Evolutionary conservation across 2,329 filamentous ascomycete species (phyloP), one percentile per base, ranked within the genome.

Genomic region (Truncatella angustata): DNA sequence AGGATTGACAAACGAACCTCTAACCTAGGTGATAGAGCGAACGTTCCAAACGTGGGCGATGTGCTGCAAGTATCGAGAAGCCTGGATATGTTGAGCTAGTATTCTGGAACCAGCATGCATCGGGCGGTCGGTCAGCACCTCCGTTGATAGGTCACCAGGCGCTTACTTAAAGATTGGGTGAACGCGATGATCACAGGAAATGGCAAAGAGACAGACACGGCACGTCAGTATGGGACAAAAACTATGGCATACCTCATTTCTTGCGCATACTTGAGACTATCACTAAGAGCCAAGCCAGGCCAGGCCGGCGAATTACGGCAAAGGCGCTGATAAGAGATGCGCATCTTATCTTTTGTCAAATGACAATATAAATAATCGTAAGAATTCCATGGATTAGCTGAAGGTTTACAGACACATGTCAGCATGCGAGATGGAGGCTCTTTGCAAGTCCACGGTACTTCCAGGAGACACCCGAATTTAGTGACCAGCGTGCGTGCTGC

Each of bases 381-480:
- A 51, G 40, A 51, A 45, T 44, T 51, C 49, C 49, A 51, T 51
- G 39, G 49, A 26, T 51, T 20, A 45, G 18, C 10, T 23, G 32
- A 51, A 51, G 30, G 30, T 18, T 34, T 28, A 42, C 48, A 49
- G 14, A n/a, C 9, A 30, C 32, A 42, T 30, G 34, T 51, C 47
- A 52, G 24, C 20, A 26, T 28, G 32, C 44, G 28, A 32, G 32
- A 51, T 56, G 57, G 58, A 60, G 53, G 56, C 58, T 60, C 56
- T 55, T 51, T 54, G 42, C 6, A 58, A 48, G 58, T 62, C 51
- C 28, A 53, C 11, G 52, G 57, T 62, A 63, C 60, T 43, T 51
- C 28, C 34, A 39, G 36, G 51, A 42, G 45, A 62, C 58, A 26
- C 46, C 28, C 16, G 46, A 23, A 7, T 16, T 21, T n/a, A 3